phyloP scores from a whole-genome alignment of 1,284 basidiomycete species.

The Apiotrichum gamsii region DNA sequence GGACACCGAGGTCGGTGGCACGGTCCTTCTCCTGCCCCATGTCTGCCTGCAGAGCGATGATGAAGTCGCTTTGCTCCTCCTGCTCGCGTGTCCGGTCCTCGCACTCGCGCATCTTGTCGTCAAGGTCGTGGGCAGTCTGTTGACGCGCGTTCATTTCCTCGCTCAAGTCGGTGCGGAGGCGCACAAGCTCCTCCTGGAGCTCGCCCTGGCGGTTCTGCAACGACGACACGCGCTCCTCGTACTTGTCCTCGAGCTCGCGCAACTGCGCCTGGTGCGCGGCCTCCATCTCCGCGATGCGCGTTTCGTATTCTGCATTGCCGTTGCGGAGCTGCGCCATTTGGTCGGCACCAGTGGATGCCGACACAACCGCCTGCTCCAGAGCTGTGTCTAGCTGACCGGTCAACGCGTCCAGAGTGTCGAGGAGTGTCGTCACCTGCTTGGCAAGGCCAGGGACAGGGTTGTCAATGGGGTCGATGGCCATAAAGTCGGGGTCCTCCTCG shows the following conservation, averaged over 20 bases:
- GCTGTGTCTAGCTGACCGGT: constrained; percentile 71
- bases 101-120: constrained; percentile 28
- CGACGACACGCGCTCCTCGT: constrained; percentile 57
- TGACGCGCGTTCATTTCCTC: constrained; percentile 39
- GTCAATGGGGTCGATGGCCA: constrained; percentile 22
- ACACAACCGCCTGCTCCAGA: constrained; percentile 58
- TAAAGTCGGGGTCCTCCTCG: constrained; percentile 31
- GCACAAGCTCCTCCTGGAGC: constrained; percentile 48
- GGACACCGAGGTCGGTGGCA: constrained; percentile 51
- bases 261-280: constrained; percentile 51
- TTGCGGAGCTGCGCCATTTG: constrained; percentile 6
- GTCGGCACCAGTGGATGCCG: neutral
- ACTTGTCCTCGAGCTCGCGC: constrained; percentile 59
- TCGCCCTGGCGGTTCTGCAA: constrained; percentile 64
- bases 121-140: constrained; percentile 32
- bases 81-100: constrained; percentile 30
- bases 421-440: constrained; percentile 57
- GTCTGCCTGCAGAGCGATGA: constrained; percentile 47
- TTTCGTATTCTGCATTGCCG: constrained; percentile 22
- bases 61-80: constrained; percentile 32
- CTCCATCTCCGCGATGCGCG: constrained; percentile 24
- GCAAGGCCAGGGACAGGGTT: constrained; percentile 60
- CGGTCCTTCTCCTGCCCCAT: constrained; percentile 53
- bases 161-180: constrained; percentile 34
- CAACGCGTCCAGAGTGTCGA: constrained; percentile 67